Base-by-base conservation (phyloP, 1,139 yeast genomes). In the Scheffersomyces cryptocercus region DNA sequence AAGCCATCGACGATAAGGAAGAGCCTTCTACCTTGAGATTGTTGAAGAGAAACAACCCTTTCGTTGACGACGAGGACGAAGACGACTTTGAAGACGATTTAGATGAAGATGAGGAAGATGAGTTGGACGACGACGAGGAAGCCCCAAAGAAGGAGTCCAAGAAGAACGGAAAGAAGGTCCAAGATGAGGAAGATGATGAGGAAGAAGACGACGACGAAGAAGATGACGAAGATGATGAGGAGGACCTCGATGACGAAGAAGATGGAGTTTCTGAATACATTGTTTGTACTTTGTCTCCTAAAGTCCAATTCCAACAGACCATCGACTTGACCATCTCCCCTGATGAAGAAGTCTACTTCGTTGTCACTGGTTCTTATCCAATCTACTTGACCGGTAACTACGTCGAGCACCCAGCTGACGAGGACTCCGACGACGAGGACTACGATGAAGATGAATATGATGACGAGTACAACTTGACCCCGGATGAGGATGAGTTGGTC, bases 361-460 rank as follows among this genome's bases (percentile, higher is more conserved):
- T 89, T 60, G 97, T 88, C 48, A 86, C 96, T 53, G 99, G 99
- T 58, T 90, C 98, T 32, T 90, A 89, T 75, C 87, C 96, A 56
- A 77, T 93, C 55, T 95, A 91, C 68, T 77, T 93, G 61, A 79
- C 89, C 58, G 99, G 99, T 76, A 91, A 93, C 84, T 89, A 85
- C 73, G 85, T 93, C 62, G 95, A 88, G 64, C 97, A 90, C 69
- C 97, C 98, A 66, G 90, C 84, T 54, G 95, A 86, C 55, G 86
- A 79, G 43, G 85, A 76, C 33, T 70, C 76, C 45, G 81, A 72
- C 39, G 84, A 79, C 42, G 78, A 73, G 40, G 79, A 73, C 45
- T 72, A 71, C 40, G 82, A 76, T 40, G 80, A 77, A 39, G 75
- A 67, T 38, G 73, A 71, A 43, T 74, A 74, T 45, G 80, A 77